Evolutionary conservation across 352 stramenopile species (phyloP).

Genomic region (Pythium dissotocum): DNA sequence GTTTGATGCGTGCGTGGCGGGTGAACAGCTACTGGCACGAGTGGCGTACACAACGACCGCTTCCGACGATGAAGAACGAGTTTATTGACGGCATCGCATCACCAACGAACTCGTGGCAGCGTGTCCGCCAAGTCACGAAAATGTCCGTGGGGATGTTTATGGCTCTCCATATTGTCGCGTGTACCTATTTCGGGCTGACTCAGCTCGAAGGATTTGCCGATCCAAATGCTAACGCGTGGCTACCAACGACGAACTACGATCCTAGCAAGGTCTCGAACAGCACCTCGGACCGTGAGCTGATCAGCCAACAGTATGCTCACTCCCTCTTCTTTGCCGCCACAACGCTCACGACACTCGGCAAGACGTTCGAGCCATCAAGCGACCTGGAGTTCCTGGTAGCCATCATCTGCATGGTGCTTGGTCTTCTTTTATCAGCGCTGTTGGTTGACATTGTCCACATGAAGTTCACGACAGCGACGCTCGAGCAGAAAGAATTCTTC

Average conservation of each 20-base stretch:
- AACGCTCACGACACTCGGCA: conserved; percentile 46
- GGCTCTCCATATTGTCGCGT: conserved; percentile 27
- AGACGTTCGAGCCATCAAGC: conserved; percentile 40
- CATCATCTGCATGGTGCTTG: conserved; percentile 47
- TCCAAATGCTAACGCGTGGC: background rate
- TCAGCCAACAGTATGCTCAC: conserved; percentile 37
- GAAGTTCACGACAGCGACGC: conserved; percentile 41
- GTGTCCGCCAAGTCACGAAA: conserved; percentile 20
- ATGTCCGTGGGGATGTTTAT: conserved; percentile 18
- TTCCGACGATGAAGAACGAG: conserved; percentile 4
- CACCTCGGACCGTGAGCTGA: background rate
- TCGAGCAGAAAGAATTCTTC: conserved; percentile 70
- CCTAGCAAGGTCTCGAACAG: background rate
- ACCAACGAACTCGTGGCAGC: conserved; percentile 2
- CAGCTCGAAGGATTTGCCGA: conserved; percentile 28
- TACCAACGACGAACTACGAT: conserved; percentile 13
- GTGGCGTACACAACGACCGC: conserved; percentile 23
- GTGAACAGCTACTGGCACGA: conserved; percentile 38
- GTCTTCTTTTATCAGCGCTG: conserved; percentile 42
- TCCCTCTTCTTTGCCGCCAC: conserved; percentile 48
- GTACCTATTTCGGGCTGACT: conserved; percentile 32
- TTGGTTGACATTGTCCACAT: conserved; percentile 55
- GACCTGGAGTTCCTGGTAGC: conserved; percentile 34
- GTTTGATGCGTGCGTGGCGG: conserved; percentile 39
- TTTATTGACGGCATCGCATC: conserved; percentile 13